These are phyloP conservation scores for Modicella reniformis DNA, from an alignment of 371 early-diverging fungal genomes.

Conservation along the genomic window DNA sequence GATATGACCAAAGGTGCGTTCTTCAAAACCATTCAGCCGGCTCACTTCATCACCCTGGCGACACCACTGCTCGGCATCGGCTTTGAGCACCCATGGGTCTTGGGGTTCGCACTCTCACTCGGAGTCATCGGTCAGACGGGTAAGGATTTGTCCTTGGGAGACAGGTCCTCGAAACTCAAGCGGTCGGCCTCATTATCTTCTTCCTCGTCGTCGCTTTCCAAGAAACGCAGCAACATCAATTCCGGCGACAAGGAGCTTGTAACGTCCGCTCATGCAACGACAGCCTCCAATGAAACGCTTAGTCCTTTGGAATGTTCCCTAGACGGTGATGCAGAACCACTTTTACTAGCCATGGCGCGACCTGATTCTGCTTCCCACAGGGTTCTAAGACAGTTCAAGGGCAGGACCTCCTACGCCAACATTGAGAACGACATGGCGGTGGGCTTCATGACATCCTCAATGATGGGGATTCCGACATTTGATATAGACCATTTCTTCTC, in stretches of 20 bases:
- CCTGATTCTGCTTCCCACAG: constrained; percentile 47
- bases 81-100: constrained; percentile 56
- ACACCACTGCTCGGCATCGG: constrained; percentile 54
- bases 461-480: constrained; percentile 52
- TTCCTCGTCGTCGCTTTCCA: constrained; percentile 4
- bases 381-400: constrained; percentile 37
- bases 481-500: constrained; percentile 49
- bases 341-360: constrained; percentile 54
- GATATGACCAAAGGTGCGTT: constrained; percentile 52
- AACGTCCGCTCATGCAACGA: constrained; percentile 3
- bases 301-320: constrained; percentile 20
- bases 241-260: neutral
- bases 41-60: constrained; percentile 54
- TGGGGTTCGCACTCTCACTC: constrained; percentile 32
- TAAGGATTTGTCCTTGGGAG: constrained; percentile 50
- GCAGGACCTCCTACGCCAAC: constrained; percentile 55
- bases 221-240: neutral
- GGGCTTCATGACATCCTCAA: constrained; percentile 45
- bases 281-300: neutral
- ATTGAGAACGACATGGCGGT: constrained; percentile 56
- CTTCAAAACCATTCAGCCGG: constrained; percentile 43
- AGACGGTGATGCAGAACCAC: constrained; percentile 39
- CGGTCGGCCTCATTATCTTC: constrained; percentile 10
- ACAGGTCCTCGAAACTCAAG: constrained; percentile 27
- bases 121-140: constrained; percentile 57